Percentiles rank a stretch among this genome's conserved stretches.
Evolutionary conservation across 768 basidiomycete species (phyloP).

Genomic region (Tricholomella constricta): DNA sequence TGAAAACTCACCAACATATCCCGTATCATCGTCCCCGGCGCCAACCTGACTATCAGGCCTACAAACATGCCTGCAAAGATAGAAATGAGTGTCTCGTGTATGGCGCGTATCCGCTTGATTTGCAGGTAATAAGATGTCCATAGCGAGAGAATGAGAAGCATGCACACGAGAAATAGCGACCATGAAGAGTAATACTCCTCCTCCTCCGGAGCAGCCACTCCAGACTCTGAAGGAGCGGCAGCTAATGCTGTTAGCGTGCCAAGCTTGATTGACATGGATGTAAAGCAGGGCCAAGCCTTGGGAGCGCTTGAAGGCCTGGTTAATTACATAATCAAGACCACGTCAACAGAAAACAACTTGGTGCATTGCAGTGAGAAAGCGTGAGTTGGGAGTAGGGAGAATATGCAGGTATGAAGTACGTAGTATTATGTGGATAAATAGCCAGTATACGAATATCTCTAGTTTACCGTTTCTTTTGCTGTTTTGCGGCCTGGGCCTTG

Average conservation of each 20-base stretch:
- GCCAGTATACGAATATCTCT: slow-evolving; percentile 6
- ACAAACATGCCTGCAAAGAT: slow-evolving; percentile 97
- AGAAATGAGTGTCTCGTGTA: slow-evolving; percentile 95
- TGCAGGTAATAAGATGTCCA: slow-evolving; percentile 98
- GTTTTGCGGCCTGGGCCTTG: slow-evolving; percentile 11
- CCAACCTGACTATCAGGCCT: slow-evolving; percentile 85
- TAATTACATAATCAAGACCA: neutral
- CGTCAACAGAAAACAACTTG: too few species aligned
- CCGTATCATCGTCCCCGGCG: slow-evolving; percentile 91
- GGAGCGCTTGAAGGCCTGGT: too few species aligned
- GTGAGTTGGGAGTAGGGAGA: neutral
- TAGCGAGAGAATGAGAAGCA: slow-evolving; percentile 90
- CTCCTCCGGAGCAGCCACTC: slow-evolving; percentile 56
- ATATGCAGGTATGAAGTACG: neutral
- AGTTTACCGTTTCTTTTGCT: slow-evolving; percentile 19
- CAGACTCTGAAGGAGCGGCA: slow-evolving; percentile 29
- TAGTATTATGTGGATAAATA: slow-evolving; percentile 8
- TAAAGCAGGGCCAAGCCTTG: slow-evolving; percentile 9
- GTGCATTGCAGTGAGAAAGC: too few species aligned
- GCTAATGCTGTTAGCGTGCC: slow-evolving; percentile 36
- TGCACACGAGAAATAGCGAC: slow-evolving; percentile 91
- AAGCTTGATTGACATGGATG: slow-evolving; percentile 39
- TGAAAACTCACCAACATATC: slow-evolving; percentile 87
- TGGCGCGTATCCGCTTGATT: slow-evolving; percentile 91
- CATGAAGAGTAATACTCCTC: slow-evolving; percentile 92